These are phyloP conservation scores for Polyporus tsugae DNA, from an alignment of 1,284 basidiomycete genomes.

Conservation along the genomic window DNA sequence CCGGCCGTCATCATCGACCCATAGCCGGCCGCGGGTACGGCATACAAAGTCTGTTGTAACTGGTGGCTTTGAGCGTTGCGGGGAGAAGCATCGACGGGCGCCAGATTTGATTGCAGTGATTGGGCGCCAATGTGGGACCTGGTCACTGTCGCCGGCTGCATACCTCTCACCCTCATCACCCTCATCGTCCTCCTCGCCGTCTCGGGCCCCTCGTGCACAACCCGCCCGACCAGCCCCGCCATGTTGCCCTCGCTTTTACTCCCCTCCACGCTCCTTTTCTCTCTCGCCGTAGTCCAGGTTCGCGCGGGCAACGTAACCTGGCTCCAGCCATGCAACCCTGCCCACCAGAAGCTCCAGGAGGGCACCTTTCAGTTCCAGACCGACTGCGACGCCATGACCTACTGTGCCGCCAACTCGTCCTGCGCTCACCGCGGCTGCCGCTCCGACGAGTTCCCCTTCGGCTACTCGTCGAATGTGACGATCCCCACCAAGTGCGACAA, in stretches of 20 bases:
- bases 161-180: neutral
- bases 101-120: slow-evolving; percentile 10
- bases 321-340: slow-evolving; percentile 58
- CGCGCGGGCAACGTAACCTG: slow-evolving; percentile 53
- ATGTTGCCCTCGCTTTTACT: slow-evolving; percentile 41
- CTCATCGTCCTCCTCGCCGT: neutral
- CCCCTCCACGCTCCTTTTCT: slow-evolving; percentile 51
- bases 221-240: neutral
- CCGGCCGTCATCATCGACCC: neutral
- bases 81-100: neutral
- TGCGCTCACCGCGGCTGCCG: slow-evolving; percentile 78
- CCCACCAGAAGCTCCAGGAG: slow-evolving; percentile 71
- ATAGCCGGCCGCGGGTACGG: neutral
- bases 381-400: slow-evolving; percentile 78
- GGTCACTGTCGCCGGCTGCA: neutral
- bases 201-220: slow-evolving; percentile 1
- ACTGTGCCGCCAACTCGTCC: slow-evolving; percentile 63
- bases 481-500: slow-evolving; percentile 70
- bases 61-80: neutral
- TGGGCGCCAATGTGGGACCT: neutral
- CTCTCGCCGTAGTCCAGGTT: slow-evolving; percentile 42
- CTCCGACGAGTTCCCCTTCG: slow-evolving; percentile 80
- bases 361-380: slow-evolving; percentile 81
- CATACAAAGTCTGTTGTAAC: neutral
- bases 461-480: slow-evolving; percentile 53